Conservation (phyloP, 2,329 filamentous ascomycete genomes). For the Trichoderma sp. region DNA sequence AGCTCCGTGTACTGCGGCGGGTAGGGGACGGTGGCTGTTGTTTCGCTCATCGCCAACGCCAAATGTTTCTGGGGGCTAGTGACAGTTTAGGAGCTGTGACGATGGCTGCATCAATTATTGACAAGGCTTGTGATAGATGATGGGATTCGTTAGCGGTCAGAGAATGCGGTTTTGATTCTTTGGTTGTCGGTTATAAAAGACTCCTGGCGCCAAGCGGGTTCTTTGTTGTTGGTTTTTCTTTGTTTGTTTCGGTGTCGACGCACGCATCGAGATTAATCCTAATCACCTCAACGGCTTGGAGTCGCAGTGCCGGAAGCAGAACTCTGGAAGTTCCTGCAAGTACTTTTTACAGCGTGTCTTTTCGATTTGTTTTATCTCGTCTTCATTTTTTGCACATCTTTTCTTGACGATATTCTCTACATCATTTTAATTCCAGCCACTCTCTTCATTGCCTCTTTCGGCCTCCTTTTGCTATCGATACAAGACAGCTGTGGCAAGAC, state of each 20-base stretch:
- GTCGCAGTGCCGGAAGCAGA: slow-evolving; percentile 8
- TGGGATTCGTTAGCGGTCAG: slow-evolving; percentile 15
- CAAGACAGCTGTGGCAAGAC: background rate
- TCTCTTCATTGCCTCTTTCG: background rate
- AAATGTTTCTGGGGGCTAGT: slow-evolving; percentile 11
- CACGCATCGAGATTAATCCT: background rate
- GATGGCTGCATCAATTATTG: slow-evolving; percentile 11
- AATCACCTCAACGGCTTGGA: background rate
- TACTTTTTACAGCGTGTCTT: background rate
- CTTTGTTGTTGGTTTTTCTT: background rate
- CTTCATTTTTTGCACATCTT: background rate
- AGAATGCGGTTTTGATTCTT: background rate
- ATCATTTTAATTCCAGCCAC: background rate
- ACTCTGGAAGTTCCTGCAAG: slow-evolving; percentile 16
- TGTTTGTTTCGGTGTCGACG: background rate
- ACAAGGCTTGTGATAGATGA: background rate
- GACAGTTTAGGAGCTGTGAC: background rate
- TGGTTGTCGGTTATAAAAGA: background rate
- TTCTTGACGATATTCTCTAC: background rate
- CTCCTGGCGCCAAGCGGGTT: background rate
- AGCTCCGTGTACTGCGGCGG: background rate
- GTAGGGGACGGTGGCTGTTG: background rate
- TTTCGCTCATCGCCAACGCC: slow-evolving; percentile 11
- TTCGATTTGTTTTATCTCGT: background rate
- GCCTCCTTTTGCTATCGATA: background rate